phyloP scores from a whole-genome alignment of 2,329 filamentous ascomycete genomes.

The Beauveria bassiana region DNA sequence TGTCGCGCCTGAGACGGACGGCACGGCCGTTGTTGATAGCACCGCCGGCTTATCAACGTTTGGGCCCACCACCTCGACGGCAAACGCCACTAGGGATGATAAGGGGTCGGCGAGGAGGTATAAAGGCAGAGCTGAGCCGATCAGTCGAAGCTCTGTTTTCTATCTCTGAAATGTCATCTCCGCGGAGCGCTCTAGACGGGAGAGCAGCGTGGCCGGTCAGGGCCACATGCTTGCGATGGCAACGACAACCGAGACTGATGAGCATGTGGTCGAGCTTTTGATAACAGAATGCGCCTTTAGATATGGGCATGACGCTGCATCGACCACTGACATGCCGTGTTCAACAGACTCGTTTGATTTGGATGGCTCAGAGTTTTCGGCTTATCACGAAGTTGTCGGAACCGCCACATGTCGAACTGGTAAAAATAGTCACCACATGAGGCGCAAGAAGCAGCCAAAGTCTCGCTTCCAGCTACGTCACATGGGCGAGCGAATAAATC shows the following conservation, averaged over 20 bases:
- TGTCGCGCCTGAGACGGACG: neutral
- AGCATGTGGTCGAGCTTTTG: neutral
- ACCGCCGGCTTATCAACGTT: slow-evolving; percentile 1
- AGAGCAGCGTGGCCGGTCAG: neutral
- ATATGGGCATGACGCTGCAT: neutral
- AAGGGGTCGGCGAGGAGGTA: neutral
- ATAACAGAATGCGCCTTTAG: neutral
- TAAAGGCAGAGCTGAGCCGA: slow-evolving; percentile 1
- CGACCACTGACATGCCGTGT: neutral
- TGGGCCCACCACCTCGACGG: neutral
- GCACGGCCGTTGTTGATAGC: neutral
- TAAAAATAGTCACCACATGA: neutral
- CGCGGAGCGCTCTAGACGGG: slow-evolving; percentile 5
- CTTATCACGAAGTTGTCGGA: neutral
- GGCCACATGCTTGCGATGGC: neutral
- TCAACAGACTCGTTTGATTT: neutral
- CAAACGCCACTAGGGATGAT: slow-evolving; percentile 1
- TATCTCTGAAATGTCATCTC: slow-evolving; percentile 15
- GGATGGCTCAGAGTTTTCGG: neutral
- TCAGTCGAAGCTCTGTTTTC: neutral
- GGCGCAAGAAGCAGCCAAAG: neutral
- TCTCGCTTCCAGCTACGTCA: too few relatives aligned
- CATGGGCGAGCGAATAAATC: too few relatives aligned
- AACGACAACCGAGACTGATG: neutral
- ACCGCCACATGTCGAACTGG: neutral